phyloP scores from a whole-genome alignment of 1,139 yeast genomes.

The Kurtzmaniella quercitrusa region DNA sequence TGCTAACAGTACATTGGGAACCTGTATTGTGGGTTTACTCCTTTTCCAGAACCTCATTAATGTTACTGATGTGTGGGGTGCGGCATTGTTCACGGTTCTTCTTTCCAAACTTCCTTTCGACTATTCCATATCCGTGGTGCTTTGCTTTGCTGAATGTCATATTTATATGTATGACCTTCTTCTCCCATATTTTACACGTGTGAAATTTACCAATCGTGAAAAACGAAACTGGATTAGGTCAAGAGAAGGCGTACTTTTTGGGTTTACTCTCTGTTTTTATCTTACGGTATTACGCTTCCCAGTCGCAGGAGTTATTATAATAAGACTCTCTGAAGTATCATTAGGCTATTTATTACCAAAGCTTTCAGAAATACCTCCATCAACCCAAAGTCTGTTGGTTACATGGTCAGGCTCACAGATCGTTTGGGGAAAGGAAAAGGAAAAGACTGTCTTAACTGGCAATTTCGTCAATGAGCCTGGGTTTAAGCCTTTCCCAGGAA shows the following conservation, averaged over 20 bases:
- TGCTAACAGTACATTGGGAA: slow-evolving; percentile 38
- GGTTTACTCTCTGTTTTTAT: slow-evolving; percentile 53
- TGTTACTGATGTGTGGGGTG: slow-evolving; percentile 3
- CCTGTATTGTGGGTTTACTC: slow-evolving; percentile 34
- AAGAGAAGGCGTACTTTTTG: slow-evolving; percentile 56
- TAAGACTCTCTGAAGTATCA: slow-evolving; percentile 53
- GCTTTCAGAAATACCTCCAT: slow-evolving; percentile 51
- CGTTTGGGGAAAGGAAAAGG: slow-evolving; percentile 21
- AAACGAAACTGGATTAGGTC: slow-evolving; percentile 50
- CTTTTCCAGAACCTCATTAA: slow-evolving; percentile 38
- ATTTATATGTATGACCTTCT: slow-evolving; percentile 45
- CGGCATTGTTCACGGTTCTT: slow-evolving; percentile 4
- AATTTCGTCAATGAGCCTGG: slow-evolving; percentile 8
- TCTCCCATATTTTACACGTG: slow-evolving; percentile 47
- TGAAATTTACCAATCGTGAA: slow-evolving; percentile 45
- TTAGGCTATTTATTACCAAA: slow-evolving; percentile 54
- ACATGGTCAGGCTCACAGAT: slow-evolving; percentile 32
- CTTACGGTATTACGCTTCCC: slow-evolving; percentile 39
- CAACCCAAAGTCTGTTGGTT: slow-evolving; percentile 16
- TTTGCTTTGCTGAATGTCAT: slow-evolving; percentile 4
- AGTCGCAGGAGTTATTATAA: slow-evolving; percentile 43
- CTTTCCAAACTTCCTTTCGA: slow-evolving; percentile 3
- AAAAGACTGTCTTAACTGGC: slow-evolving; percentile 5
- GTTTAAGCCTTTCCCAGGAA: slow-evolving; percentile 6
- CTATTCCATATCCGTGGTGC: not conserved